Evolutionary conservation across 2,329 filamentous ascomycete species (phyloP).

Genomic region (Xylaria sp.): DNA sequence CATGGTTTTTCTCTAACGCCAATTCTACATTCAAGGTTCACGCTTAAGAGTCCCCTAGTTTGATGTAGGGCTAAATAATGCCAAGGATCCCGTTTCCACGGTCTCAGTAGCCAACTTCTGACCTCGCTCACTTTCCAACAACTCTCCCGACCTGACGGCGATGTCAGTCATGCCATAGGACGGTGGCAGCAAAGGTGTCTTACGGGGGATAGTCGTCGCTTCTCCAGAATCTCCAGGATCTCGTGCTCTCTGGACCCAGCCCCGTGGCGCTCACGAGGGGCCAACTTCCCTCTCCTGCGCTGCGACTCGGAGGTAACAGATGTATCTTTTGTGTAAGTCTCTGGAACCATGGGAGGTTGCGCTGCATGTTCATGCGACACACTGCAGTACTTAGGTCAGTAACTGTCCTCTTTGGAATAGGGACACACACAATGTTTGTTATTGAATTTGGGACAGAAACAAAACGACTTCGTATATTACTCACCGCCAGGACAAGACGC

Average conservation of each 20-base stretch:
- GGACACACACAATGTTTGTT: too few species aligned
- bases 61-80: conserved; percentile 18
- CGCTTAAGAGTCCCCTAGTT: neutral
- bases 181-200: neutral
- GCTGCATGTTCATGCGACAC: conserved; percentile 13
- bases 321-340: neutral
- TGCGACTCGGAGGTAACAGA: conserved; percentile 1
- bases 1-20: too few species aligned
- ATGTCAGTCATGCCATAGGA: neutral
- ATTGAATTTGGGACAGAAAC: too few species aligned
- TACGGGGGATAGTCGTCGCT: conserved; percentile 2
- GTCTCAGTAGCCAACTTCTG: neutral
- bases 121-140: conserved; percentile 6
- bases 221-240: conserved; percentile 9
- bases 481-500: conserved; percentile 4
- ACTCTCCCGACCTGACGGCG: neutral
- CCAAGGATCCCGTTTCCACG: conserved; percentile 1
- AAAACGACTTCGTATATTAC: too few species aligned
- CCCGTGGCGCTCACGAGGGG: conserved; percentile 9
- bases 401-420: neutral
- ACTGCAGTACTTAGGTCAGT: neutral
- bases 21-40: too few species aligned
- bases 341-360: conserved; percentile 1
- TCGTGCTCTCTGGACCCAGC: conserved; percentile 5
- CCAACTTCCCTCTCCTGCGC: conserved; percentile 10